phyloP scores from a whole-genome alignment of 2,329 filamentous ascomycete genomes.

The Clarireedia monteithiana region DNA sequence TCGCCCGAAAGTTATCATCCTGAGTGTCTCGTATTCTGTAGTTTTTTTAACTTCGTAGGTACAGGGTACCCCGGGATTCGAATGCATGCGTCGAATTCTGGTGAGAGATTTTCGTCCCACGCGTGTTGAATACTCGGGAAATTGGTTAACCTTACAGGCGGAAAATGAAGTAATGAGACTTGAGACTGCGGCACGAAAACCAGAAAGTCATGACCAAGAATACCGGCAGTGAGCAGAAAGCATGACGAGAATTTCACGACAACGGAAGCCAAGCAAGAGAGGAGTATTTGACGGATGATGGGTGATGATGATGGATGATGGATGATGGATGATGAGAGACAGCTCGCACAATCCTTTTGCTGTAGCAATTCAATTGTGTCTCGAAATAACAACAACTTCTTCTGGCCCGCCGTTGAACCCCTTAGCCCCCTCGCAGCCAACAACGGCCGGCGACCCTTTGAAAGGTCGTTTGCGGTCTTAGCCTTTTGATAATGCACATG shows the following conservation, averaged over 20 bases:
- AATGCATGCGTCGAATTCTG: background rate
- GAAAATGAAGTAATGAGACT: background rate
- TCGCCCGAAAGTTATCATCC: background rate
- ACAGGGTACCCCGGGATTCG: background rate
- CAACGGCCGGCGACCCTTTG: background rate
- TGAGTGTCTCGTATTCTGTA: too few relatives aligned
- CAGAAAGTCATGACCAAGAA: background rate
- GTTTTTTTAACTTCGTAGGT: background rate
- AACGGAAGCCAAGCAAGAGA: background rate
- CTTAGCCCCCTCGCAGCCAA: background rate
- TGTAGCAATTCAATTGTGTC: too few relatives aligned
- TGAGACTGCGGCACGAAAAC: conserved; percentile 1
- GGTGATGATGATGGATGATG: background rate
- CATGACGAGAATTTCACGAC: conserved; percentile 1
- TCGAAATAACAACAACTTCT: background rate
- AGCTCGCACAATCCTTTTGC: background rate
- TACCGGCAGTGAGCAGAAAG: background rate
- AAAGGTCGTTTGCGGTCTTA: background rate
- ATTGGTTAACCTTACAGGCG: background rate
- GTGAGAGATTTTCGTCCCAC: background rate
- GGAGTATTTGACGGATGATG: background rate
- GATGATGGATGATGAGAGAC: background rate
- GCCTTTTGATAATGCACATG: background rate
- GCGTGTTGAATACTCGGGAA: background rate
- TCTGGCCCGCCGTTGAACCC: background rate